Conservation (phyloP, 495 filamentous ascomycete genomes). For the Neurospora sp. region DNA sequence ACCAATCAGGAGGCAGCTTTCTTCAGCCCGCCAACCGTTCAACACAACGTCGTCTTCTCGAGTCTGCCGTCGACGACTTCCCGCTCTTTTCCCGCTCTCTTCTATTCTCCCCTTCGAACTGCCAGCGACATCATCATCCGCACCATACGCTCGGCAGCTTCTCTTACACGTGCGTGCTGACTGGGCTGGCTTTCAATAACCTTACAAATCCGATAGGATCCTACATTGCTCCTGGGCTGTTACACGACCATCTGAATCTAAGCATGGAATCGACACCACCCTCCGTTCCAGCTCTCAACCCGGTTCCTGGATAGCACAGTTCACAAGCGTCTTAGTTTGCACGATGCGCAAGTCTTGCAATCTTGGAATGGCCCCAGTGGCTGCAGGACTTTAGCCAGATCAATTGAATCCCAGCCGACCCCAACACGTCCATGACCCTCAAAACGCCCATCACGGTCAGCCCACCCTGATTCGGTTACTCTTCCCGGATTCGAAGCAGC, state of each 20-base stretch:
- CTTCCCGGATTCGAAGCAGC: not conserved
- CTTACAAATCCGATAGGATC: not conserved
- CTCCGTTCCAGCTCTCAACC: not conserved
- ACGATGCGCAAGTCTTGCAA: not conserved
- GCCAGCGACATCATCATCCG: not conserved
- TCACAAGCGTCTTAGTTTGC: not conserved
- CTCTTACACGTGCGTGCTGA: not conserved
- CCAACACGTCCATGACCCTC: not conserved
- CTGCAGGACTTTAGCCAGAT: no score
- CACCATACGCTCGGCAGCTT: not conserved
- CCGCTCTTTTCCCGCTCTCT: not conserved
- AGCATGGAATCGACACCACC: not conserved
- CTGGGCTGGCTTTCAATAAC: not conserved
- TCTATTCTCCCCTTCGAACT: not conserved
- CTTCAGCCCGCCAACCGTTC: not conserved
- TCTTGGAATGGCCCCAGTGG: not conserved
- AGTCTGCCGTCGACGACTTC: not conserved
- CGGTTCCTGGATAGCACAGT: not conserved
- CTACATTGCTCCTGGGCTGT: not conserved
- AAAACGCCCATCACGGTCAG: not conserved
- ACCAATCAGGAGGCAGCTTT: not conserved
- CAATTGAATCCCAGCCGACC: not conserved
- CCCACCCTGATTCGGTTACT: not conserved
- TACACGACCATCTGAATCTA: not conserved
- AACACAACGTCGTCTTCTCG: not conserved